A percentile compares a stretch with the other conserved stretches of the same genome.
phyloP scores from a whole-genome alignment of 371 early-diverging fungal genomes.

The Syncephalastrum monosporum region DNA sequence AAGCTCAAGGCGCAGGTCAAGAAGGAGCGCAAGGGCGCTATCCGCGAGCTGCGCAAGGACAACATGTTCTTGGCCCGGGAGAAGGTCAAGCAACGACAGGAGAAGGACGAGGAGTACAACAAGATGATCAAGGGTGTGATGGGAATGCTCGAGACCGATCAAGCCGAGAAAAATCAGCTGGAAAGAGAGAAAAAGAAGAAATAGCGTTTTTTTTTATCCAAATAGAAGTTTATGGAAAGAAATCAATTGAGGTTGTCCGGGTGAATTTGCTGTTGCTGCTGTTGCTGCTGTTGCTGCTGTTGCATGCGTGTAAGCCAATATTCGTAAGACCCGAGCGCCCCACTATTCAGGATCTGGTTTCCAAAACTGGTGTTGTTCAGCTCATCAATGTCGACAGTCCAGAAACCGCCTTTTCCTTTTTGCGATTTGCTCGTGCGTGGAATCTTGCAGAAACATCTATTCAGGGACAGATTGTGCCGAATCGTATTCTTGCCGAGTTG shows the following conservation, averaged over 20 bases:
- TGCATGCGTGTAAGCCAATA: slow-evolving; percentile 1
- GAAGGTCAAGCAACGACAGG: slow-evolving; percentile 64
- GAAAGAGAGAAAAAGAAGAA: slow-evolving; percentile 54
- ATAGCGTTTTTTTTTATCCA: neutral
- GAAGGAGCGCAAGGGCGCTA: slow-evolving; percentile 91
- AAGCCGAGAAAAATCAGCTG: slow-evolving; percentile 75
- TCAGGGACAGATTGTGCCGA: slow-evolving; percentile 61
- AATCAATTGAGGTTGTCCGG: no score
- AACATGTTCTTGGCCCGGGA: slow-evolving; percentile 82
- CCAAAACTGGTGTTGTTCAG: slow-evolving; percentile 30
- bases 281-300: slow-evolving; percentile 3
- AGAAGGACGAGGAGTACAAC: slow-evolving; percentile 82
- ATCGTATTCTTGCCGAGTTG: slow-evolving; percentile 57
- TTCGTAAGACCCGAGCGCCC: slow-evolving; percentile 5
- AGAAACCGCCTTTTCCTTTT: slow-evolving; percentile 52
- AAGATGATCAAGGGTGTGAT: slow-evolving; percentile 86
- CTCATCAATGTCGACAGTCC: slow-evolving; percentile 40
- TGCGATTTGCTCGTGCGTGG: slow-evolving; percentile 48
- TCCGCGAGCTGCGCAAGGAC: slow-evolving; percentile 94
- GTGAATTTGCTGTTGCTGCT: no score
- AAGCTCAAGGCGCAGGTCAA: slow-evolving; percentile 80
- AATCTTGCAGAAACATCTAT: slow-evolving; percentile 64
- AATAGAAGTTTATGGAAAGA: no score
- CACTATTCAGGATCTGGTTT: slow-evolving; percentile 17
- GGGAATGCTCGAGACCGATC: slow-evolving; percentile 74